Evolutionary conservation across 2,329 filamentous ascomycete genomes (phyloP).

Genomic region (Hypoxylon sp.): DNA sequence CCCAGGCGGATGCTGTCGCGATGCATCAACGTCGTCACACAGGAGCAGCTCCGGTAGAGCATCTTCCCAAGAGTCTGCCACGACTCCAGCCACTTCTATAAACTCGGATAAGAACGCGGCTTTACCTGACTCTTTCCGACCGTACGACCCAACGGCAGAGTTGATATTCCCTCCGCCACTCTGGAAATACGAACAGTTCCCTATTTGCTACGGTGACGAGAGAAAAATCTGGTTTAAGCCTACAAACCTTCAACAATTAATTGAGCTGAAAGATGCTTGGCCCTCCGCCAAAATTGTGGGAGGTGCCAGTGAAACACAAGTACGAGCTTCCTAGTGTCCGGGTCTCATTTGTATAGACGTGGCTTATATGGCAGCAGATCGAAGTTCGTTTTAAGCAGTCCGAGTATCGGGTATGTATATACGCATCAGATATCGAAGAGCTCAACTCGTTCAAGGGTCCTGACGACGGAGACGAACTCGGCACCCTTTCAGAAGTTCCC

Average conservation of each 20-base stretch:
- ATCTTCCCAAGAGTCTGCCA: slow-evolving; percentile 67
- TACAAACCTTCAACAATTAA: slow-evolving; percentile 83
- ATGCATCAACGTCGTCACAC: slow-evolving; percentile 62
- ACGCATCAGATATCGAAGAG: slow-evolving; percentile 90
- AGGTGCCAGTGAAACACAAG: slow-evolving; percentile 80
- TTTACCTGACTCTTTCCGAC: slow-evolving; percentile 82
- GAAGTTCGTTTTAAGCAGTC: slow-evolving; percentile 97
- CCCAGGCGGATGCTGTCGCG: slow-evolving; percentile 57
- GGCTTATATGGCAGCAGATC: slow-evolving; percentile 77
- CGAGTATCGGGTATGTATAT: slow-evolving; percentile 88
- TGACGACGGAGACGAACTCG: slow-evolving; percentile 81
- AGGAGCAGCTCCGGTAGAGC: slow-evolving; percentile 77
- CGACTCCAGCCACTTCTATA: slow-evolving; percentile 71
- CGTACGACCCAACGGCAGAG: slow-evolving; percentile 91
- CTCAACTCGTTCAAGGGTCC: slow-evolving; percentile 82
- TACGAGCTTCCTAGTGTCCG: slow-evolving; percentile 7
- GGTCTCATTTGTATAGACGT: neutral
- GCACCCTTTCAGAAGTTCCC: slow-evolving; percentile 30
- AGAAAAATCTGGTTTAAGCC: slow-evolving; percentile 92
- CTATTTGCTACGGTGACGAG: slow-evolving; percentile 91
- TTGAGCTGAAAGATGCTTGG: slow-evolving; percentile 88
- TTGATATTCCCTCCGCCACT: slow-evolving; percentile 91
- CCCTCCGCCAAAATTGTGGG: slow-evolving; percentile 92
- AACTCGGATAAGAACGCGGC: slow-evolving; percentile 66
- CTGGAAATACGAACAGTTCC: slow-evolving; percentile 81